Base-by-base conservation (phyloP, 2,329 filamentous ascomycete genomes). In the Fusarium tuaranense region DNA sequence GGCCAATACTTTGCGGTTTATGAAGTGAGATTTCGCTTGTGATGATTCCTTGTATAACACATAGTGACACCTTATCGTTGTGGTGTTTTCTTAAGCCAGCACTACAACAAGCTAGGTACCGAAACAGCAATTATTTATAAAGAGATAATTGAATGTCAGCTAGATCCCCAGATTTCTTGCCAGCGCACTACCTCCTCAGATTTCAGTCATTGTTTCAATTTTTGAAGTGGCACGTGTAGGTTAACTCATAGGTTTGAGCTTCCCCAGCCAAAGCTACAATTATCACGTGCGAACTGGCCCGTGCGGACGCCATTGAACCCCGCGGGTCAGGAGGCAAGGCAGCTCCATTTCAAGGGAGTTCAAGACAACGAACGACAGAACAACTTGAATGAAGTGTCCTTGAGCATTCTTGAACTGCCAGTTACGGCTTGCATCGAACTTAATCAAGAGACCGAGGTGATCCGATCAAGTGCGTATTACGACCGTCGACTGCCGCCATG, bases 401-500 rank as follows among this genome's bases (percentile, higher is more conserved):
- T 51, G 16, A 63, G 57, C 67, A 63, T 25, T 59, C 51, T 63
- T 53, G 64, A 62, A 39, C 63, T 38, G 30, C 41, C 39, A 66
- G 32, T 60, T n/a, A 48, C 46, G 61, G 20, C 39, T 32, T 57
- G 3, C 7, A 32, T n/a, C 41, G 25, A 41, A 55, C 34, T 30
- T 51, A 51, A 68, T 5, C 27, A 41, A 27, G 14, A 38, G n/a
- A 10, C 25, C 18, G 14, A 61, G 44, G 27, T 20, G 38, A 38
- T n/a, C 27, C 39, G 38, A 59, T 12, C 22, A 30, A 62, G 12
- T 55, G 66, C 38, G 41, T 58, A 62, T 46, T 51, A 60, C 32
- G 22, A 63, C 55, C 36, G 30, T 57, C 62, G 60, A 38, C 58
- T 41, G 59, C 55, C 71, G 63, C 74, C 75, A 98, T 99, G 97